Base-by-base conservation (phyloP, 805 yeast genomes). In the Tanozyma kutaoensis region DNA sequence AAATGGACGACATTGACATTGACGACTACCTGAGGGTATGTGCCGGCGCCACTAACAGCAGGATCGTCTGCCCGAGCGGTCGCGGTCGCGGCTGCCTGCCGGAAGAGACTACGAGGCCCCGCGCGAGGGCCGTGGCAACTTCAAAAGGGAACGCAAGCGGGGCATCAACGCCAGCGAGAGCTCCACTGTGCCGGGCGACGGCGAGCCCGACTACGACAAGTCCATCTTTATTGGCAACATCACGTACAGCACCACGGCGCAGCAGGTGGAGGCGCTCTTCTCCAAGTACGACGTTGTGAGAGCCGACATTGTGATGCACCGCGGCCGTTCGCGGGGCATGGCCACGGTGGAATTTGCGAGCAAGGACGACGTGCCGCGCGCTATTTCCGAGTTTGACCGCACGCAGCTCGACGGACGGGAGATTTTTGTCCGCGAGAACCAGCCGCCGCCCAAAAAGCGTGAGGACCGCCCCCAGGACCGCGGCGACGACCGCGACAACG, bases 341-440 rank as follows among this genome's bases (percentile, higher is more conserved):
- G 88, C 86, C 22, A 81, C 94, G 14, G 95, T 85, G 23, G 95
- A 85, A 50, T 86, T 76, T 43, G 58, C 72, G 9, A 58, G 59
- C 31, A 62, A 62, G 33, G 74, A 66, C 12, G 77, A 72, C 30
- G 95, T 82, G 5, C 64, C 61, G 25, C 62, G 57, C 14, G 95
- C 95, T 9, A 81, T 85, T 41, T 54, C 61, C 28, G 7, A 15
- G 17, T 15, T 15, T 42, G 78, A 80, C 52, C 75, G 80, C 43
- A 61, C 73, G 17, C 60, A 58, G 20, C 68, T 74, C 36, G 53
- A 61, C 44, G 93, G 84, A 10, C 74, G 96, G 50, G 76, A 72
- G 41, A 77, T 85, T 24, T 84, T 78, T 50, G 93, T 86, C 8
- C 75, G 96, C 56, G 93, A 77, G 48, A 93, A 85, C 53, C 76